These are phyloP conservation scores for Nemania sp. DNA, from an alignment of 2,329 filamentous ascomycete genomes.

Conservation along the genomic window DNA sequence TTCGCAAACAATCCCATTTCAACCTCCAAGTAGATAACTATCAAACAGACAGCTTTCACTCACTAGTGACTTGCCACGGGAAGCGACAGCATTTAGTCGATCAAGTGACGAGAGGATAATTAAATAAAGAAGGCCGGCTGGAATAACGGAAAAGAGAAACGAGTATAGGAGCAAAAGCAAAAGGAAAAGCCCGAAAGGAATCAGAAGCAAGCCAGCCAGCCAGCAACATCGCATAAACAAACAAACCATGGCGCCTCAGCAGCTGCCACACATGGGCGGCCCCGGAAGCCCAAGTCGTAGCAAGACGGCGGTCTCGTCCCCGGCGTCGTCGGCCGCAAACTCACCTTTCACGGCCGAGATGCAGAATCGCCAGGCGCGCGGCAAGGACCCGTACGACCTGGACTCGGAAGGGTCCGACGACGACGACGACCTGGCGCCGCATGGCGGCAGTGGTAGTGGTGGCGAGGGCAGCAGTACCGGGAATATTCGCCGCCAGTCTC, in stretches of 20 bases:
- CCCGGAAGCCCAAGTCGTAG: not conserved
- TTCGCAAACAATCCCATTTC: no score
- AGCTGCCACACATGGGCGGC: no score
- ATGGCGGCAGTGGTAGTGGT: not conserved
- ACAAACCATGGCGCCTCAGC: not conserved
- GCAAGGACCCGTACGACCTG: conserved; percentile 65
- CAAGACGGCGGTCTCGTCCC: not conserved
- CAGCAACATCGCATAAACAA: no score
- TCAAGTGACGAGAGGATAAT: no score
- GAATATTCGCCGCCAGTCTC: not conserved
- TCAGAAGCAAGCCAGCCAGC: not conserved
- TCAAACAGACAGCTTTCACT: no score
- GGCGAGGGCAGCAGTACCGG: not conserved
- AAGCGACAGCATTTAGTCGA: no score
- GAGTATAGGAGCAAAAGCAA: no score
- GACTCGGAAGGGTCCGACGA: conserved; percentile 47
- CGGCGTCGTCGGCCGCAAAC: not conserved
- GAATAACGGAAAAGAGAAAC: no score
- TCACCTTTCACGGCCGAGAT: conserved; percentile 60
- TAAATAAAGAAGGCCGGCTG: no score
- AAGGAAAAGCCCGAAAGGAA: no score
- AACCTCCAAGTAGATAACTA: no score
- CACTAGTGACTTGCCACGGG: no score
- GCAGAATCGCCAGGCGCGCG: conserved; percentile 70
- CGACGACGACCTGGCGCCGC: conserved; percentile 27